phyloP scores from a whole-genome alignment of 2,329 filamentous ascomycete species.

The Monosporascus sp. region DNA sequence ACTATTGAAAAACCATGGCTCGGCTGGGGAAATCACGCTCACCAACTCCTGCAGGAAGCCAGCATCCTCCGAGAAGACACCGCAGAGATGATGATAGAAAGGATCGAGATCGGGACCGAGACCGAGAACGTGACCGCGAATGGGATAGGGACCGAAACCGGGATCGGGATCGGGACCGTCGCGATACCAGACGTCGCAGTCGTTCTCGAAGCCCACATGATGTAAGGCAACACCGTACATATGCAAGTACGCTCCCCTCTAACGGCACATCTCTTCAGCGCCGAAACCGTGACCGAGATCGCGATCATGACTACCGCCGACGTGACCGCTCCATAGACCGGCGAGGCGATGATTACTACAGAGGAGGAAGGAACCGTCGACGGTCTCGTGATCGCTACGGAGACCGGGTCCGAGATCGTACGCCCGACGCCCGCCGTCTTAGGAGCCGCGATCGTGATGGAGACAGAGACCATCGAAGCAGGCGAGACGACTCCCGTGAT shows the following conservation, averaged over 20 bases:
- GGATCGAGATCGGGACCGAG: constrained; percentile 43
- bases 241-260: constrained; percentile 28
- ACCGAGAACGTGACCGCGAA: constrained; percentile 28
- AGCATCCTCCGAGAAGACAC: constrained; percentile 65
- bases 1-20: constrained; percentile 43
- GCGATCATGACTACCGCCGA: constrained; percentile 56
- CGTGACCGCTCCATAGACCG: constrained; percentile 66
- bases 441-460: constrained; percentile 56
- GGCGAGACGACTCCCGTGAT: constrained; percentile 70
- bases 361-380: constrained; percentile 54
- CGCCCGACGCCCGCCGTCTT: constrained; percentile 49
- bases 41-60: constrained; percentile 91
- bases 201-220: constrained; percentile 57
- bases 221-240: constrained; percentile 39
- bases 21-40: constrained; percentile 68
- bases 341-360: constrained; percentile 56
- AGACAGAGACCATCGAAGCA: constrained; percentile 56
- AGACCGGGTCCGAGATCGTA: constrained; percentile 48
- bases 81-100: constrained; percentile 57
- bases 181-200: constrained; percentile 41
- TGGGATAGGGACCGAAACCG: constrained; percentile 12
- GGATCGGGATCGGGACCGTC: constrained; percentile 40
- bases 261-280: constrained; percentile 41
- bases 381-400: constrained; percentile 56
- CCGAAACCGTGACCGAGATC: constrained; percentile 49